phyloP scores from a whole-genome alignment of 148 eudicot species.

The Vaccinium macrocarpon region DNA sequence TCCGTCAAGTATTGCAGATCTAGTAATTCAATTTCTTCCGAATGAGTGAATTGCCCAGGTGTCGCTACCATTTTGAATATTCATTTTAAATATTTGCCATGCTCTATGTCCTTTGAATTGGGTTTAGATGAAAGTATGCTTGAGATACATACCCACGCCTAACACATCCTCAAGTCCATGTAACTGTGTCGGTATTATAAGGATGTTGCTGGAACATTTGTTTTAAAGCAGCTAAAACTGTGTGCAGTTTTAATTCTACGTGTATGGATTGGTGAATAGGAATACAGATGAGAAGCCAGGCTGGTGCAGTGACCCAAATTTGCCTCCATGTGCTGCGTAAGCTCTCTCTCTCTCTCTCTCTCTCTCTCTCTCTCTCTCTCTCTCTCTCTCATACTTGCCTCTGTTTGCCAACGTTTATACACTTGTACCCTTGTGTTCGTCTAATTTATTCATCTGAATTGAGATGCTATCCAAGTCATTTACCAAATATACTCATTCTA shows the following conservation, averaged over 20 bases:
- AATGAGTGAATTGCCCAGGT: background rate
- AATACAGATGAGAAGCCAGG: slow-evolving; percentile 80
- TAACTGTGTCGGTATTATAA: background rate
- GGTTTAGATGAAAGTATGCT: background rate
- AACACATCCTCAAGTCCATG: background rate
- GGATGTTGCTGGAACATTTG: background rate
- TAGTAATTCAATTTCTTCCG: background rate
- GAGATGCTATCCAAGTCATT: background rate
- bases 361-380: slow-evolving; percentile 12
- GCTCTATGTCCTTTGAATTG: background rate
- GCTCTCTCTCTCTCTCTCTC: slow-evolving; percentile 33
- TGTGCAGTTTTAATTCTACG: background rate
- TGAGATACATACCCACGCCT: background rate
- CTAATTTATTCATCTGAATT: background rate
- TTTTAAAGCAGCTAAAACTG: slow-evolving; percentile 8
- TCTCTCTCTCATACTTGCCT: background rate
- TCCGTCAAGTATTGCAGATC: background rate
- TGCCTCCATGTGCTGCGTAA: slow-evolving; percentile 97
- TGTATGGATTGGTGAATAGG: slow-evolving; percentile 44
- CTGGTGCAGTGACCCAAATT: slow-evolving; percentile 75
- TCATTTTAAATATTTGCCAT: background rate
- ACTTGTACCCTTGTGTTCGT: background rate
- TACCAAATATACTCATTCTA: background rate
- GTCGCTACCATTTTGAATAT: background rate
- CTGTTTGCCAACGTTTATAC: background rate